Percentiles rank a stretch among this genome's conserved stretches.
Evolutionary conservation across 805 yeast species (phyloP).

Genomic region (Saccharomycopsis fermentans): DNA sequence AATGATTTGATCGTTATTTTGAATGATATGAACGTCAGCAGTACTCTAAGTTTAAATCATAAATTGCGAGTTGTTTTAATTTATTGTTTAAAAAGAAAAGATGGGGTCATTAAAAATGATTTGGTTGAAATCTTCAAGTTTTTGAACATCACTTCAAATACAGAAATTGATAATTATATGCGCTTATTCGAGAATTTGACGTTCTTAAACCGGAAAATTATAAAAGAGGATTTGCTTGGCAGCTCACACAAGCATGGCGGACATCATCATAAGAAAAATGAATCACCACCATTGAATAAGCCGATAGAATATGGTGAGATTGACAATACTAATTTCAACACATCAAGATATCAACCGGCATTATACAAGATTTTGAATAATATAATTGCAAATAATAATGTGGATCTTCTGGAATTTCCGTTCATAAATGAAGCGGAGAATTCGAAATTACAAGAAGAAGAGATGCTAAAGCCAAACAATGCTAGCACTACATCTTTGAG

Average conservation of each 20-base stretch:
- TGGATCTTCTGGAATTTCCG: slow-evolving; percentile 55
- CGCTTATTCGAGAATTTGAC: slow-evolving; percentile 49
- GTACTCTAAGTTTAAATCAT: slow-evolving; percentile 45
- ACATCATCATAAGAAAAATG: slow-evolving; percentile 25
- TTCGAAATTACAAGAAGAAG: slow-evolving; percentile 29
- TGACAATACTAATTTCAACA: slow-evolving; percentile 31
- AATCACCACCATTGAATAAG: neutral
- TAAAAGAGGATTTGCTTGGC: slow-evolving; percentile 21
- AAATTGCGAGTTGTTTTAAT: slow-evolving; percentile 65
- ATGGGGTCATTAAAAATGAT: slow-evolving; percentile 71
- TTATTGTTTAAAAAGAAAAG: slow-evolving; percentile 64
- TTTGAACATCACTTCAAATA: slow-evolving; percentile 30
- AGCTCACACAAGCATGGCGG: slow-evolving; percentile 20
- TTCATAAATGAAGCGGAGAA: slow-evolving; percentile 68
- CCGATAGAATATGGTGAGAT: slow-evolving; percentile 20
- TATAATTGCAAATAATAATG: slow-evolving; percentile 31
- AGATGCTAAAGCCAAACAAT: neutral
- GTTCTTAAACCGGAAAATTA: slow-evolving; percentile 24
- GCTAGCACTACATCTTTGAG: slow-evolving; percentile 42
- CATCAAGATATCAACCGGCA: slow-evolving; percentile 68
- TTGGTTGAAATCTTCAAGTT: slow-evolving; percentile 58
- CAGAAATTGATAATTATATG: slow-evolving; percentile 35
- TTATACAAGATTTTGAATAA: slow-evolving; percentile 46
- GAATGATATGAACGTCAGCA: slow-evolving; percentile 30
- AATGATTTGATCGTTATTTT: slow-evolving; percentile 46